Percentiles rank a stretch among this genome's conserved stretches.
These are phyloP conservation scores for Boletus edulis DNA, from an alignment of 768 basidiomycete species.

Conservation along the genomic window DNA sequence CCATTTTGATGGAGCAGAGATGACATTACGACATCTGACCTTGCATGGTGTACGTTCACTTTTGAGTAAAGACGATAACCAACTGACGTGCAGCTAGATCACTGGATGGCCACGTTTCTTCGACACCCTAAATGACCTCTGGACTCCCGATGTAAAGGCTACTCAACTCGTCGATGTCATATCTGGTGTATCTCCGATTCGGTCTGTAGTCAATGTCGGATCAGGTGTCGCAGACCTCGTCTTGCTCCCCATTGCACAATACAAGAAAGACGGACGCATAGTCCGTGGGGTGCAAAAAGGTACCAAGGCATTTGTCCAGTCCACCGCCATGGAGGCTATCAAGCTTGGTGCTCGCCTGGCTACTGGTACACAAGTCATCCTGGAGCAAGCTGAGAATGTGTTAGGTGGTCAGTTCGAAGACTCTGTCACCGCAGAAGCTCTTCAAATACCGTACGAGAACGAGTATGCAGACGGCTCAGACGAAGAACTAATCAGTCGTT, in stretches of 20 bases:
- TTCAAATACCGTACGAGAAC: constrained; percentile 44
- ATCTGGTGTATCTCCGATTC: constrained; percentile 93
- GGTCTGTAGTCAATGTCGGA: constrained; percentile 96
- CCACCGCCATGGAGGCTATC: constrained; percentile 93
- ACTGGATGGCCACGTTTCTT: constrained; percentile 91
- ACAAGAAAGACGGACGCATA: constrained; percentile 93
- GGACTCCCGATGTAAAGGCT: constrained; percentile 99
- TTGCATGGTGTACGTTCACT: constrained; percentile 73
- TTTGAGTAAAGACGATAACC: not conserved
- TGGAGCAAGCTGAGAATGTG: constrained; percentile 92
- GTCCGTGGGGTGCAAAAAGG: constrained; percentile 94
- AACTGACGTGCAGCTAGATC: constrained; percentile 52
- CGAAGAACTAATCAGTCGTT: constrained; percentile 75
- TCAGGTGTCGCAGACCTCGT: constrained; percentile 96
- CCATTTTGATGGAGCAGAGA: constrained; percentile 98
- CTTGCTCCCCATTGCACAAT: constrained; percentile 93
- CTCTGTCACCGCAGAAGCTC: constrained; percentile 63
- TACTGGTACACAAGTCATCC: constrained; percentile 95
- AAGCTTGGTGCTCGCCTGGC: constrained; percentile 92
- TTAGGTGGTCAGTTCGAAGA: constrained; percentile 77
- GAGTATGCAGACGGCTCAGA: constrained; percentile 32
- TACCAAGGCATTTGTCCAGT: constrained; percentile 87
- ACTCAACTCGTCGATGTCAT: constrained; percentile 97
- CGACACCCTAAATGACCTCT: constrained; percentile 92
- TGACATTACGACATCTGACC: constrained; percentile 93